Percentiles rank a stretch among this genome's conserved stretches.
These are phyloP conservation scores for Bruguiera sexangula DNA, from an alignment of 345 rosid species.

Conservation along the genomic window DNA sequence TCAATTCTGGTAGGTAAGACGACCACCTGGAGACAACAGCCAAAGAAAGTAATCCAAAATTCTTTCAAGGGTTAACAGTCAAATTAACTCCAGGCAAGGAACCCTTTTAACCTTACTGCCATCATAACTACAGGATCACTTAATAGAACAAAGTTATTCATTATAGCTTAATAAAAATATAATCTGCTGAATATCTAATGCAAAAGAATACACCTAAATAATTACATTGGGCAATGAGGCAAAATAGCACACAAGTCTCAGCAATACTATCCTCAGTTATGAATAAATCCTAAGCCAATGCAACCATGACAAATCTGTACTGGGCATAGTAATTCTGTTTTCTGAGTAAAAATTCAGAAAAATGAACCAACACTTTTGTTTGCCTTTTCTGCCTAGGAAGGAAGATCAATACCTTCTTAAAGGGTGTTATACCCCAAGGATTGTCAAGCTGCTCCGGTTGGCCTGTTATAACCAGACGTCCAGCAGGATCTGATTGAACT, in stretches of 20 bases:
- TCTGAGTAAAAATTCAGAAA: no score
- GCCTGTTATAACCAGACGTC: slow-evolving; percentile 74
- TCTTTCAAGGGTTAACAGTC: not conserved
- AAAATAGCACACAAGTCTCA: not conserved
- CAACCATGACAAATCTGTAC: no score
- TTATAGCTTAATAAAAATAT: not conserved
- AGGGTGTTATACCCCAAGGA: slow-evolving; percentile 91
- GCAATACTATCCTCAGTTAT: not conserved
- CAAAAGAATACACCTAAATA: no score
- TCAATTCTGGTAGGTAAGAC: slow-evolving; percentile 68
- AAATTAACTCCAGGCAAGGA: not conserved
- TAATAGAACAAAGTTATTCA: not conserved
- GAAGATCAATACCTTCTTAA: slow-evolving; percentile 55
- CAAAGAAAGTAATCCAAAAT: slow-evolving; percentile 3
- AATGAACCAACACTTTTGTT: no score
- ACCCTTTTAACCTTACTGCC: not conserved
- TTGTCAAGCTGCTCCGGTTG: slow-evolving; percentile 75
- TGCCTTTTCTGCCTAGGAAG: no score
- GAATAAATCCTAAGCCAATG: no score
- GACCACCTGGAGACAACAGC: slow-evolving; percentile 51
- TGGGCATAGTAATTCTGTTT: no score
- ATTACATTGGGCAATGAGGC: not conserved
- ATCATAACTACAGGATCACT: not conserved
- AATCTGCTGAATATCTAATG: not conserved
- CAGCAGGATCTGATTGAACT: slow-evolving; percentile 83